Conservation (phyloP, 495 filamentous ascomycete species). For the Tuber microsphaerosporum region DNA sequence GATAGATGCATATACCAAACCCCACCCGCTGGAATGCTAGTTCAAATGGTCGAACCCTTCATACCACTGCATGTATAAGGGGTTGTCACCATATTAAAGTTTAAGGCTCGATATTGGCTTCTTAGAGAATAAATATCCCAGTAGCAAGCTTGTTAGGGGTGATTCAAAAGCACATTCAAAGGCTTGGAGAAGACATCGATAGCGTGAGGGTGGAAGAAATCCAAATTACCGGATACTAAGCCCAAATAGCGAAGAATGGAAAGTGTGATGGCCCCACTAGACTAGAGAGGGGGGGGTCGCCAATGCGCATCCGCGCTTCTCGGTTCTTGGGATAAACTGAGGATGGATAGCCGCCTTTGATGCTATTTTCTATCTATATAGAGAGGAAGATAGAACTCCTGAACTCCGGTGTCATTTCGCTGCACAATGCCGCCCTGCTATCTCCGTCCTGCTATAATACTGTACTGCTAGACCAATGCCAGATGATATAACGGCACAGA, state of each 20-base stretch:
- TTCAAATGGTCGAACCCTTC: not conserved
- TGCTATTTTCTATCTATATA: not conserved
- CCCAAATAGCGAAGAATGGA: not conserved
- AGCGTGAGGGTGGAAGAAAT: not conserved
- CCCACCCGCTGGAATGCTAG: not conserved
- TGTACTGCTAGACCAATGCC: not conserved
- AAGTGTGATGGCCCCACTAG: not conserved
- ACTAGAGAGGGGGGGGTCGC: not conserved
- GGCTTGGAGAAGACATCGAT: not conserved
- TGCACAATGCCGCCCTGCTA: not conserved
- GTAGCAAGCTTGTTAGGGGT: not conserved
- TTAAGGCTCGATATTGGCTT: not conserved
- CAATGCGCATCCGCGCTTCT: not conserved
- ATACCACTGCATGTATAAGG: not conserved
- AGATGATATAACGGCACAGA: not conserved
- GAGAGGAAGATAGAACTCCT: not conserved
- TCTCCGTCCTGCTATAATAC: not conserved
- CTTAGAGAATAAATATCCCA: not conserved
- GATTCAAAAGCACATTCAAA: not conserved
- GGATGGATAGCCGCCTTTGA: not conserved
- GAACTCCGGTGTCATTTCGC: not conserved
- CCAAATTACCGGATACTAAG: not conserved
- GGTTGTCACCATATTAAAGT: not conserved
- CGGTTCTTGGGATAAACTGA: not conserved
- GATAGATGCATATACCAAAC: not conserved